A percentile compares a stretch with the other conserved stretches of the same genome.
Evolutionary conservation across 2,329 filamentous ascomycete species (phyloP).

Genomic region (Pleomassaria siparia): DNA sequence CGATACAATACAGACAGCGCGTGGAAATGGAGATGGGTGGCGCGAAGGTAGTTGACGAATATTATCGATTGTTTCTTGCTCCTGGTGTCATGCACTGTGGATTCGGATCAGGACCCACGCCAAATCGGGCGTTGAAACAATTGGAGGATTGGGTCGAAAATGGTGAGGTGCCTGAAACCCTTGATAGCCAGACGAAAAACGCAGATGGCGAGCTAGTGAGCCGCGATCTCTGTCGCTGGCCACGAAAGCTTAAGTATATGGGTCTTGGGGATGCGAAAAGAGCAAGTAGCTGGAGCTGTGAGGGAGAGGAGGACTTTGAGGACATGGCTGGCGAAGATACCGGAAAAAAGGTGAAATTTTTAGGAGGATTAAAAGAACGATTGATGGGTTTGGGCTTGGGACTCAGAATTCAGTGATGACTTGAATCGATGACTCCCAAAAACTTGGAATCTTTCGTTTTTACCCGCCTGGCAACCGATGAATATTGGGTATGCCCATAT

Average conservation of each 20-base stretch:
- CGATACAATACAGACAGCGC: conserved; percentile 12
- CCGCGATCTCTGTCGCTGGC: conserved; percentile 10
- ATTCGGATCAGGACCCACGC: conserved; percentile 22
- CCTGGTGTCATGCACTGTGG: conserved; percentile 33
- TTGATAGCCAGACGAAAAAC: conserved; percentile 15
- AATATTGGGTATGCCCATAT: conserved; percentile 1
- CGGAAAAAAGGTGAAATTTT: conserved; percentile 1
- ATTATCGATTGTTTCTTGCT: conserved; percentile 34
- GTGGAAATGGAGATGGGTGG: conserved; percentile 17
- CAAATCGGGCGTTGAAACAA: conserved; percentile 19
- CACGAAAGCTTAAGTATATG: conserved; percentile 7
- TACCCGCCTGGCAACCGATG: neutral
- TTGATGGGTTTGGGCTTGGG: conserved; percentile 7
- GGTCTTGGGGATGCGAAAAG: conserved; percentile 7
- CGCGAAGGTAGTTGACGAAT: conserved; percentile 20
- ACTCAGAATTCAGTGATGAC: neutral
- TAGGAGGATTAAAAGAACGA: conserved; percentile 10
- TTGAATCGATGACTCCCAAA: neutral
- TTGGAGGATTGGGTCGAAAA: conserved; percentile 35
- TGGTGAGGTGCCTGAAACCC: conserved; percentile 19
- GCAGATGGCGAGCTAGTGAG: conserved; percentile 7
- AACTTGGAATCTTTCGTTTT: neutral
- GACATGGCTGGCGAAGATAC: neutral
- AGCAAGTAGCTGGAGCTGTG: conserved; percentile 13
- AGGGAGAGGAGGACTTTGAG: conserved; percentile 6